A percentile compares a stretch with the other conserved stretches of the same genome.
These are phyloP conservation scores for Tetratostichococcus sp. DNA, from an alignment of 139 green algal species.

Conservation along the genomic window DNA sequence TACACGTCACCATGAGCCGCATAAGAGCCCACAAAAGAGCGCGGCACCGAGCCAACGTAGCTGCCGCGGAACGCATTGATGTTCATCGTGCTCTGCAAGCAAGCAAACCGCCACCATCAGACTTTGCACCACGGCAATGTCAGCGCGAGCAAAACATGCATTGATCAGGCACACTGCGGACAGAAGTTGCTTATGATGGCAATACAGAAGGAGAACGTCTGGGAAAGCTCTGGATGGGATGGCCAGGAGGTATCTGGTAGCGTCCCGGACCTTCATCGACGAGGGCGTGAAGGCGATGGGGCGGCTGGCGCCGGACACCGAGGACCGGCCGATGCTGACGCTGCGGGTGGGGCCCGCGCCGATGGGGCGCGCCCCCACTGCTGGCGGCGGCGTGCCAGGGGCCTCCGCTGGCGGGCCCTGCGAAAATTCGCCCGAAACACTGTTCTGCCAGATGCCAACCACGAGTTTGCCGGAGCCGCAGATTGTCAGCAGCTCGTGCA, in stretches of 20 bases:
- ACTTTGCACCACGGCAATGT: too few species aligned
- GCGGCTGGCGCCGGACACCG: background rate
- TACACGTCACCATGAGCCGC: background rate
- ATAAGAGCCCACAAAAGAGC: background rate
- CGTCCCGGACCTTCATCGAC: slow-evolving; percentile 8
- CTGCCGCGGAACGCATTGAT: background rate
- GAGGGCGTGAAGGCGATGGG: slow-evolving; percentile 7
- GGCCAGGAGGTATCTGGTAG: too few species aligned
- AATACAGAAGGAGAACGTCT: too few species aligned
- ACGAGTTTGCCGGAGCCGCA: too few species aligned
- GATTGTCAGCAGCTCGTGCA: too few species aligned
- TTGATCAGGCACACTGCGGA: too few species aligned
- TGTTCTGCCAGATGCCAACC: too few species aligned
- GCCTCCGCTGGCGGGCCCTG: too few species aligned
- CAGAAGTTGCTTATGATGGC: too few species aligned
- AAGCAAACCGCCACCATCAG: too few species aligned
- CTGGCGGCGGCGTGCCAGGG: background rate
- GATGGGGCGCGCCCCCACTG: background rate
- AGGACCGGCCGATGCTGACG: background rate
- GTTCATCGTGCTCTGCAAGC: slow-evolving; percentile 10
- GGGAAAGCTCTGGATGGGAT: too few species aligned
- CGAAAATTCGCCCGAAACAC: background rate
- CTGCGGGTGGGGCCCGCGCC: background rate
- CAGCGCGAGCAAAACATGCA: too few species aligned
- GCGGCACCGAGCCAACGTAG: background rate